Conservation (phyloP, 805 yeast species). For the Ogataea pignaliae region DNA sequence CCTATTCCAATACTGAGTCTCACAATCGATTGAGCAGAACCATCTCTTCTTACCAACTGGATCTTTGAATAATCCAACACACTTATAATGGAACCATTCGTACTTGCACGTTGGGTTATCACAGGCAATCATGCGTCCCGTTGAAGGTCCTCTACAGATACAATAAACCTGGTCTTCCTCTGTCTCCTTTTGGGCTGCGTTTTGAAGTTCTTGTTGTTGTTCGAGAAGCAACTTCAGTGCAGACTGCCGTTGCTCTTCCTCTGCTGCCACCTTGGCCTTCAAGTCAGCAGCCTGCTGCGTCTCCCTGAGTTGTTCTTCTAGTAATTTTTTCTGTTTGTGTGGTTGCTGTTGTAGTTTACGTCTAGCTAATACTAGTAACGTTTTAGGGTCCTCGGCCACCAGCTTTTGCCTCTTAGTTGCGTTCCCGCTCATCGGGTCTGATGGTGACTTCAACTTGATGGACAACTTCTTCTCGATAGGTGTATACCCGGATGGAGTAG, state of each 20-base stretch:
- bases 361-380: no score
- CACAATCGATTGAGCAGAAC: slow-evolving; percentile 83
- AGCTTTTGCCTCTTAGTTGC: no score
- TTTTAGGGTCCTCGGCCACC: no score
- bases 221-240: not conserved
- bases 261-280: not conserved
- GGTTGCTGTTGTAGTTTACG: no score
- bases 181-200: slow-evolving; percentile 1
- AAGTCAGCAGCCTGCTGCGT: not conserved
- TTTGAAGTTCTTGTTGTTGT: not conserved
- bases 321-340: not conserved
- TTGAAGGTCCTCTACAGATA: slow-evolving; percentile 48
- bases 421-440: no score
- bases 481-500: no score
- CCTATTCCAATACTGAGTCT: slow-evolving; percentile 9
- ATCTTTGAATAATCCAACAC: slow-evolving; percentile 85
- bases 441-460: no score
- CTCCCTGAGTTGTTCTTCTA: not conserved
- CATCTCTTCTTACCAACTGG: slow-evolving; percentile 73
- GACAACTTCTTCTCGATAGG: no score
- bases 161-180: slow-evolving; percentile 34
- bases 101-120: slow-evolving; percentile 83
- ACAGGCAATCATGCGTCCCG: slow-evolving; percentile 95
- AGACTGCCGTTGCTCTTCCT: not conserved
- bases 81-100: slow-evolving; percentile 96